A percentile compares a stretch with the other conserved stretches of the same genome.
These are phyloP conservation scores for Neotropicomus parvogracilis DNA, from an alignment of 1,284 basidiomycete species.

Conservation along the genomic window DNA sequence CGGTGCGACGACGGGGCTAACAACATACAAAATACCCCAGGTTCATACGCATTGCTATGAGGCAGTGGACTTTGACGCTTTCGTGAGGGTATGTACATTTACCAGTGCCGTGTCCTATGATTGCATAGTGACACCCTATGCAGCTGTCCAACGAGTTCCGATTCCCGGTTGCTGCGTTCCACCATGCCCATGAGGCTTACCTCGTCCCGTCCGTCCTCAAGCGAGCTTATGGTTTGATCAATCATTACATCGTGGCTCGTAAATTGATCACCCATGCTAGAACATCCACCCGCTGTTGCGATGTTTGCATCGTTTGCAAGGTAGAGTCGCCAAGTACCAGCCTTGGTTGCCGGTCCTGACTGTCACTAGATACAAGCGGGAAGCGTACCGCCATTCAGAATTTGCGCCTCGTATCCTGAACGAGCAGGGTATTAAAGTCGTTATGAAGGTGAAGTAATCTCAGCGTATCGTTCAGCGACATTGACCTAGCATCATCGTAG, in stretches of 20 bases:
- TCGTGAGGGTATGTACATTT: slow-evolving; percentile 50
- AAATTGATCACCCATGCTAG: slow-evolving; percentile 28
- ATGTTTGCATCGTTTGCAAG: slow-evolving; percentile 69
- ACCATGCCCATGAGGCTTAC: slow-evolving; percentile 86
- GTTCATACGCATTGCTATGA: slow-evolving; percentile 68
- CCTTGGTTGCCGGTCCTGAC: background rate
- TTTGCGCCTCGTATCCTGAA: slow-evolving; percentile 28
- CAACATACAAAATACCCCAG: slow-evolving; percentile 8
- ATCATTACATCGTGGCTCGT: slow-evolving; percentile 20
- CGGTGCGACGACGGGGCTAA: background rate
- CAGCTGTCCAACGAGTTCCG: slow-evolving; percentile 75
- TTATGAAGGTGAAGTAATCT: slow-evolving; percentile 45
- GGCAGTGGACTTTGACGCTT: slow-evolving; percentile 72
- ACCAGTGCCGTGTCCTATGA: background rate
- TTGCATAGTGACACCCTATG: background rate
- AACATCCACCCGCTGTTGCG: slow-evolving; percentile 67
- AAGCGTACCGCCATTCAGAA: slow-evolving; percentile 54
- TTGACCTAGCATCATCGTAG: slow-evolving; percentile 28
- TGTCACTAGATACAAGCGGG: slow-evolving; percentile 54
- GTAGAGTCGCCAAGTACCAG: slow-evolving; percentile 22
- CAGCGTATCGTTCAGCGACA: background rate
- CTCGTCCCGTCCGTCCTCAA: slow-evolving; percentile 79
- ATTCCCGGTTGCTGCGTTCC: slow-evolving; percentile 79
- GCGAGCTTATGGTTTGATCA: slow-evolving; percentile 57
- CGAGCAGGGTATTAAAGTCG: slow-evolving; percentile 26